Conservation (phyloP, 441 rosid species). For the Breynia disticha region DNA sequence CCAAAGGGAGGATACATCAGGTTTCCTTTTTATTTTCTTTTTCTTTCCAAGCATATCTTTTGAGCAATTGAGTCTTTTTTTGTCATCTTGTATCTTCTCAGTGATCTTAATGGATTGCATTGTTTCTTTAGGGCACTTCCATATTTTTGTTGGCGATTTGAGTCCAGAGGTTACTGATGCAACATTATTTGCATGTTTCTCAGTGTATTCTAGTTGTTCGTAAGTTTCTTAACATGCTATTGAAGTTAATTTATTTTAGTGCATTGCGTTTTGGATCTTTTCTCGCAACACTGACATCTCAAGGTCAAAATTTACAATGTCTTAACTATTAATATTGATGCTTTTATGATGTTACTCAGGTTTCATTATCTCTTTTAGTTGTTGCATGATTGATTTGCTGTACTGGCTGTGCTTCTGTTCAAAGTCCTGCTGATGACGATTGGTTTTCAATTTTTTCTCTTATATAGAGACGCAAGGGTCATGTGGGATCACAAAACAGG, state of each 20-base stretch:
- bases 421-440: background rate
- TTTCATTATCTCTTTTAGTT: background rate
- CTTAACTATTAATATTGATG: too few species aligned
- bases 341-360: background rate
- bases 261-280: background rate
- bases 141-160: slow-evolving; percentile 86
- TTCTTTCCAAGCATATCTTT: background rate
- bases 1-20: slow-evolving; percentile 90
- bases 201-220: slow-evolving; percentile 77
- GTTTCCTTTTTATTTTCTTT: slow-evolving; percentile 25
- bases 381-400: background rate
- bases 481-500: slow-evolving; percentile 97
- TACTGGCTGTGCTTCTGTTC: background rate
- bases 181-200: slow-evolving; percentile 71
- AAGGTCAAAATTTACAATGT: background rate
- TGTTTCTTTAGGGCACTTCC: slow-evolving; percentile 50
- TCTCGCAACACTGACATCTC: background rate
- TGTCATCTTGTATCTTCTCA: slow-evolving; percentile 1
- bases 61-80: slow-evolving; percentile 1
- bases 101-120: background rate
- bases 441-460: background rate
- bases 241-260: background rate
- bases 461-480: slow-evolving; percentile 69
- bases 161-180: slow-evolving; percentile 94
- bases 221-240: slow-evolving; percentile 29